Conservation (phyloP, 345 rosid genomes). For the Corchorus olitorius region DNA sequence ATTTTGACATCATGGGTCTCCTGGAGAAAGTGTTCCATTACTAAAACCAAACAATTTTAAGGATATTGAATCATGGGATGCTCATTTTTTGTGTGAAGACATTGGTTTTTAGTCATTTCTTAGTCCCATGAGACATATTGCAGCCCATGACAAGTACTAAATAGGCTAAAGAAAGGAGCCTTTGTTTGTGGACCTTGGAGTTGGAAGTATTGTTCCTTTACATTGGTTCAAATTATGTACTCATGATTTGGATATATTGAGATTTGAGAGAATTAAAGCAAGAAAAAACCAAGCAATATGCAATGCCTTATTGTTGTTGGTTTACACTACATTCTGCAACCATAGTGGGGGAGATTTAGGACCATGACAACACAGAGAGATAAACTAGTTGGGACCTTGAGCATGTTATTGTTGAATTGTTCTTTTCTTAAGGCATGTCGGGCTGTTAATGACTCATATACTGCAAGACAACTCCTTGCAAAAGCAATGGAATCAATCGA, state of each 20-base stretch:
- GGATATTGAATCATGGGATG: neutral
- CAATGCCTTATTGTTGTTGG: neutral
- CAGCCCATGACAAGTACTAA: neutral
- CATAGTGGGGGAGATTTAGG: neutral
- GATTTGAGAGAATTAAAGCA: neutral
- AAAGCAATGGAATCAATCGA: too few relatives aligned
- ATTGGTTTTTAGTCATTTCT: neutral
- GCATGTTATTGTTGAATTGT: neutral
- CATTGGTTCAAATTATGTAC: neutral
- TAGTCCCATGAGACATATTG: too few relatives aligned
- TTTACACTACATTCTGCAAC: neutral
- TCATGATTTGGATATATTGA: neutral
- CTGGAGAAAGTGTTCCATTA: neutral
- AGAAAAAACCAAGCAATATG: too few relatives aligned
- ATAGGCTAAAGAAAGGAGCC: neutral
- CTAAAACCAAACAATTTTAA: neutral
- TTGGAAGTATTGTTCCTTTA: neutral
- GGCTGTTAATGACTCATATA: too few relatives aligned
- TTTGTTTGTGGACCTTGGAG: neutral
- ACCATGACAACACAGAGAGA: slow-evolving; percentile 6
- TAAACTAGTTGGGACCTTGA: neutral
- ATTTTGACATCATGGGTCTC: neutral
- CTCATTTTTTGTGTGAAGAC: neutral
- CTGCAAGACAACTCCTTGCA: too few relatives aligned
- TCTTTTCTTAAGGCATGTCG: too few relatives aligned